Evolutionary conservation across 192 early-diverging fungal genomes (phyloP), one percentile per base, ranked within the genome.

Genomic region (Podila horticola): DNA sequence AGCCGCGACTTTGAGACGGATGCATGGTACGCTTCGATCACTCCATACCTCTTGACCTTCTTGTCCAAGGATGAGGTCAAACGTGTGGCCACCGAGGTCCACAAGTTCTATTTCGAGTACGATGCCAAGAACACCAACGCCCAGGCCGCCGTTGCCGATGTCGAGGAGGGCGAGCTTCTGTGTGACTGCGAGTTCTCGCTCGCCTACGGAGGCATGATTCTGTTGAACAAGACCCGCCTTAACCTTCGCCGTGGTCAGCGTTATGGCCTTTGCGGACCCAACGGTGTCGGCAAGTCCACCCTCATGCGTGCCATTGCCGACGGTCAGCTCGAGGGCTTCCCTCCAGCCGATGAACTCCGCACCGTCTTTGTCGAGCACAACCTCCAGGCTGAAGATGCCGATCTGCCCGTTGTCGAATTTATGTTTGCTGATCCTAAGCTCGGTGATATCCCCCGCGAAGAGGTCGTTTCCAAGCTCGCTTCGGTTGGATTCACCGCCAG

Each of bases 241-340:
- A 85, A 83, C 70, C 86, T 95, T 29, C 87, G 87, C 74, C 90
- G 93, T 86, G 93, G 93, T 75, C 86, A 91, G 58, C 91, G 92
- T 65, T 95, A 95, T 83, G 93, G 91, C 88, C 89, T 95, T 41
- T 88, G 88, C 72, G 94, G 92, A 45, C 89, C 90, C 76, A 95
- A 95, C 86, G 94, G 94, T 83, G 88, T 86, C 73, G 94, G 94
- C 69, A 96, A 96, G 85, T 90, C 93, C 33, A 95, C 94, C 33
- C 88, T 96, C 61, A 93, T 96, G 92, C 86, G 93, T 52, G 91
- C 94, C 71, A 96, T 96, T 74, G 93, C 93, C 71, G 93, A 93
- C 74, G 93, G 91, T 31, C 91, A 94, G 72, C 84, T 96, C 48
- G 93, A 94, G 60, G 92, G 92, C 50, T 95, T 95, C 89, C 94